A percentile compares a stretch with the other conserved stretches of the same genome.
phyloP scores from a whole-genome alignment of 306 rosid genomes.

The Sindora glabra region DNA sequence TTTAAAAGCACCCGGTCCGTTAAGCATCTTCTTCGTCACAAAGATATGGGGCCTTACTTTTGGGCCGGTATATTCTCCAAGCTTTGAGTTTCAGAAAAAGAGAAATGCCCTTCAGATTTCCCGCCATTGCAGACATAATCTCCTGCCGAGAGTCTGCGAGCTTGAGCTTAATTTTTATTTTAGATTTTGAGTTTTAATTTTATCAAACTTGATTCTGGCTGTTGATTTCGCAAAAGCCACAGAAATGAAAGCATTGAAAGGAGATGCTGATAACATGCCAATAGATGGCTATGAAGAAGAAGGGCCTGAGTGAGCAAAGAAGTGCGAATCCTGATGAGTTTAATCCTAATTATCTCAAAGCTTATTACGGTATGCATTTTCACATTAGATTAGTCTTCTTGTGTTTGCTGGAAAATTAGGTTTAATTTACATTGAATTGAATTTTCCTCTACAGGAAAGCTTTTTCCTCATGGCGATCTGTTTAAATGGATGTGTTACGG shows the following conservation, averaged over 20 bases:
- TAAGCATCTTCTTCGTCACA: too few species aligned
- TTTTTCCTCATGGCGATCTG: conserved; percentile 70
- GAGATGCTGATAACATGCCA: conserved; percentile 38
- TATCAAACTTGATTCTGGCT: too few species aligned
- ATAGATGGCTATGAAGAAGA: conserved; percentile 22
- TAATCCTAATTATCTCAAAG: conserved; percentile 40
- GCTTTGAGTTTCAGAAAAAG: too few species aligned
- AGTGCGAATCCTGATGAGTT: conserved; percentile 27
- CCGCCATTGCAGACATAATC: too few species aligned
- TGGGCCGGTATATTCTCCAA: too few species aligned
- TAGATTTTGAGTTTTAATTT: too few species aligned
- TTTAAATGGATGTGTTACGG: conserved; percentile 80
- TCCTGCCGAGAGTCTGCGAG: too few species aligned
- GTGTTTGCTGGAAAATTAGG: background rate
- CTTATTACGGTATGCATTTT: conserved; percentile 47
- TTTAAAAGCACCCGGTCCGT: too few species aligned
- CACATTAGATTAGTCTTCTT: background rate
- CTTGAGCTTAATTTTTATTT: too few species aligned
- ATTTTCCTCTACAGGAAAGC: conserved; percentile 47
- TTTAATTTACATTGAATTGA: background rate
- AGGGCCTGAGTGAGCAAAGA: conserved; percentile 18
- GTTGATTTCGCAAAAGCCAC: too few species aligned
- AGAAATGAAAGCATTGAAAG: conserved; percentile 4
- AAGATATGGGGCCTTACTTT: too few species aligned
- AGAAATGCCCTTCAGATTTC: too few species aligned